A percentile compares a stretch with the other conserved stretches of the same genome.
Conservation (phyloP, 2,329 filamentous ascomycete genomes). For the Colletotrichum falcatum region DNA sequence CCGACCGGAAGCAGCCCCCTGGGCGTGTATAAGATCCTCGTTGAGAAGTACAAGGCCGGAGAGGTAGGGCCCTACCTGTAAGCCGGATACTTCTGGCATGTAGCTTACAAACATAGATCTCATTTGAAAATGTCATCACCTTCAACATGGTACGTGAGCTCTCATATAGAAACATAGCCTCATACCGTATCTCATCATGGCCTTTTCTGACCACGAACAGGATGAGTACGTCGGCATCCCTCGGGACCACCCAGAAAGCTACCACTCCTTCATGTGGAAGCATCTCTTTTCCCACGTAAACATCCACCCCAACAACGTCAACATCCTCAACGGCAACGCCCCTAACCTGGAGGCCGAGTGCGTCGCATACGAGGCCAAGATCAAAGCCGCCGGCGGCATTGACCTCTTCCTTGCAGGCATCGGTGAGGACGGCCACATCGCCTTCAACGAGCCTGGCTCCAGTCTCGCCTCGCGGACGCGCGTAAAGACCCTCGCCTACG, state of each 20-base stretch:
- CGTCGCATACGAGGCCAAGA: conserved; percentile 82
- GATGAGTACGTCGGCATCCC: conserved; percentile 90
- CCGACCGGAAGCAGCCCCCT: conserved; percentile 87
- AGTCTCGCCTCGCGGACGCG: conserved; percentile 81
- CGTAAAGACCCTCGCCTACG: conserved; percentile 88
- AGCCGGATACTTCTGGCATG: background rate
- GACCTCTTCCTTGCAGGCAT: conserved; percentile 89
- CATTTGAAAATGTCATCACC: conserved; percentile 88
- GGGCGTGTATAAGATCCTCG: conserved; percentile 81
- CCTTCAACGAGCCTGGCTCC: conserved; percentile 90
- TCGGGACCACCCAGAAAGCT: conserved; percentile 85
- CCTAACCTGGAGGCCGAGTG: conserved; percentile 81
- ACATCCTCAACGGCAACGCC: conserved; percentile 87
- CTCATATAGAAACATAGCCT: background rate
- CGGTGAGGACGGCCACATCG: conserved; percentile 87
- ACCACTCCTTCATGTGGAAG: conserved; percentile 95
- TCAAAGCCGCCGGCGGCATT: conserved; percentile 80
- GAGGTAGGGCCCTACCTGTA: conserved; percentile 53
- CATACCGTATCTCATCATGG: background rate
- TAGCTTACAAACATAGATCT: conserved; percentile 66
- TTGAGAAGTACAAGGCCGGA: conserved; percentile 76
- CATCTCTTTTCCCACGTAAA: conserved; percentile 90
- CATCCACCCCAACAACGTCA: conserved; percentile 83
- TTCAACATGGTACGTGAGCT: conserved; percentile 81
- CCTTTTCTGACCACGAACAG: conserved; percentile 52